Evolutionary conservation across 2,329 filamentous ascomycete species (phyloP), one percentile per base, ranked within the genome.

Genomic region (Curvularia eragrostidis): DNA sequence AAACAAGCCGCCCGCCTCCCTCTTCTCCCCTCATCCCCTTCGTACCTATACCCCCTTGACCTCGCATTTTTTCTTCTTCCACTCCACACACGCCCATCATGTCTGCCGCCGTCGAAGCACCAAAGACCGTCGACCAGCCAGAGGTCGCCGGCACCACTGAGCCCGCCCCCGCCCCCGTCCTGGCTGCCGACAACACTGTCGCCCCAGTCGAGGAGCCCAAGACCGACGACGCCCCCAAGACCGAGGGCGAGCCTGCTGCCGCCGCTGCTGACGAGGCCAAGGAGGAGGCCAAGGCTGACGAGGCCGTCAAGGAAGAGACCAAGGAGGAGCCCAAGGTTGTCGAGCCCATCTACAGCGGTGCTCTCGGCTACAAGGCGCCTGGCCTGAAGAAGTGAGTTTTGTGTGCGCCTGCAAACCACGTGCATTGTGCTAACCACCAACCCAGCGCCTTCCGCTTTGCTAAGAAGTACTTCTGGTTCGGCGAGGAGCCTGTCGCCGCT

Each of bases 301-400:
- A 66, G 69, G 58, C 28, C 15, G 21, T 42, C 39, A 66, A 81
- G 53, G 77, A 78, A 56, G 72, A 48, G 47, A 3, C 76, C 58
- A 78, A 81, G 70, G 80, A 82, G 75, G 77, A 78, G 59, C 3
- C 32, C 32, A 80, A 81, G 75, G 71, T 78, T 38, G 75, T 77
- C 52, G 88, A 88, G 80, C 89, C 91, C 61, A 84, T 94, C 62
- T 89, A 90, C 77, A 93, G 96, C 80, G 94, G 93, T 62, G 83
- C 87, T 69, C 86, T 98, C 52, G 90, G 91, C 78, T 91, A 96
- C 89, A 97, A 97, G 87, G 90, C 87, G 57, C 89, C 91, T 59
- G 91, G 91, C 76, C 85, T 93, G 77, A 89, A 94, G 82, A 97
- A 96, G 93, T 97, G 85, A 83, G 91, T 75, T n/a, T 41, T 13